Conservation (phyloP, 2,329 filamentous ascomycete species). For the Aspergillus novoparasiticus region DNA sequence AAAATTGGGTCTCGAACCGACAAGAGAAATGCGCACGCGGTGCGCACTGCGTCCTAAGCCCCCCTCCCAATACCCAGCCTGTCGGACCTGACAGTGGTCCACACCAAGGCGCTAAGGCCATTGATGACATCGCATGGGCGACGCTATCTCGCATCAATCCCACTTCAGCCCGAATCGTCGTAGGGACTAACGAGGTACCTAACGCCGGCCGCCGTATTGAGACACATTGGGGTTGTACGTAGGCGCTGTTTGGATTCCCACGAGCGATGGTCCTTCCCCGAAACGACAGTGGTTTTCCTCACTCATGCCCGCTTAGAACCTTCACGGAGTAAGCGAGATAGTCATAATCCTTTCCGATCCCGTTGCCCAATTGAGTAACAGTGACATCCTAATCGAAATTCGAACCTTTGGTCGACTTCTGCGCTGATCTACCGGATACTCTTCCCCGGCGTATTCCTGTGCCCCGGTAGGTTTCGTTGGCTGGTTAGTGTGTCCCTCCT, state of each 20-base stretch:
- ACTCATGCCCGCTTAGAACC: neutral
- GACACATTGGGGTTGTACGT: neutral
- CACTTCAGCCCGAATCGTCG: neutral
- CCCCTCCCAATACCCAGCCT: slow-evolving; percentile 8
- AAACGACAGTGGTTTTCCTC: neutral
- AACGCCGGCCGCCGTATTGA: neutral
- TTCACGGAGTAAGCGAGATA: neutral
- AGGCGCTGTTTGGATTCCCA: neutral
- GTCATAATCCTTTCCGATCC: slow-evolving; percentile 4
- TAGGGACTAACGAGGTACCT: neutral
- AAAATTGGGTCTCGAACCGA: slow-evolving; percentile 1
- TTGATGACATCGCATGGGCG: slow-evolving; percentile 12
- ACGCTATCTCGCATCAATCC: neutral
- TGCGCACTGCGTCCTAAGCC: slow-evolving; percentile 13
- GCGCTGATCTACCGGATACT: slow-evolving; percentile 26
- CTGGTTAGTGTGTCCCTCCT: slow-evolving; percentile 13
- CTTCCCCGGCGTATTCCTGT: slow-evolving; percentile 21
- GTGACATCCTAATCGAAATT: slow-evolving; percentile 15
- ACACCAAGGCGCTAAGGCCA: slow-evolving; percentile 15
- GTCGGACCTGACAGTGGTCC: neutral
- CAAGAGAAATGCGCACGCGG: slow-evolving; percentile 17
- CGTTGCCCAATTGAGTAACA: slow-evolving; percentile 11
- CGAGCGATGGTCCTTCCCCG: neutral
- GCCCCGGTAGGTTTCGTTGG: slow-evolving; percentile 13
- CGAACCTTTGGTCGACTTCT: slow-evolving; percentile 17